phyloP scores from a whole-genome alignment of 129 eudicot genomes.

The Oenanthe sinensis region DNA sequence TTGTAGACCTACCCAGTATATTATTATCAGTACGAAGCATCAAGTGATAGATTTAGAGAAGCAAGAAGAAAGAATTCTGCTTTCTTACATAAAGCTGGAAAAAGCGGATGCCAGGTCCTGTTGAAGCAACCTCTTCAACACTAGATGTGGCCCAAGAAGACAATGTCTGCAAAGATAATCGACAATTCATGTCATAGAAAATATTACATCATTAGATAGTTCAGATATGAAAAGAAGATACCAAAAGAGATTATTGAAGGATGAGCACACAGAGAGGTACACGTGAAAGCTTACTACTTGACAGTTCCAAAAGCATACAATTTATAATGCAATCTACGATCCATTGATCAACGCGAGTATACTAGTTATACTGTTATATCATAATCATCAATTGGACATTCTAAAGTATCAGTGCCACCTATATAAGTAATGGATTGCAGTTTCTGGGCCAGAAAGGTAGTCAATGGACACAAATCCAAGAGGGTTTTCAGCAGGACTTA shows the following conservation, averaged over 20 bases:
- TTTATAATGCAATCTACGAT: neutral
- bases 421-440: neutral
- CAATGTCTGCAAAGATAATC: constrained; percentile 43
- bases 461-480: neutral
- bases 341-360: neutral
- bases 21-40: neutral
- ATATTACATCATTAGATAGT: neutral
- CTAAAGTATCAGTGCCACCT: neutral
- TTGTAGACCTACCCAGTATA: constrained; percentile 54
- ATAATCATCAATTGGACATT: neutral
- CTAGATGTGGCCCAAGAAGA: constrained; percentile 95
- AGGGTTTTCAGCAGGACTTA: neutral
- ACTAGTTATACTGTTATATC: neutral
- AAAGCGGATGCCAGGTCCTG: constrained; percentile 91
- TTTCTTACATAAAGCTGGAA: constrained; percentile 91
- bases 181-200: neutral
- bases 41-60: neutral
- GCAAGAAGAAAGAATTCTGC: neutral
- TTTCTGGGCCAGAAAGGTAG: neutral
- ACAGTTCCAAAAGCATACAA: neutral
- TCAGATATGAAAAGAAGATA: neutral
- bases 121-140: constrained; percentile 97
- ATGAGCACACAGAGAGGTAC: neutral
- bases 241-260: neutral
- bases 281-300: neutral